Evolutionary conservation across 78 protist genomes (phyloP).

Genomic region (Protostelium mycophagum): DNA sequence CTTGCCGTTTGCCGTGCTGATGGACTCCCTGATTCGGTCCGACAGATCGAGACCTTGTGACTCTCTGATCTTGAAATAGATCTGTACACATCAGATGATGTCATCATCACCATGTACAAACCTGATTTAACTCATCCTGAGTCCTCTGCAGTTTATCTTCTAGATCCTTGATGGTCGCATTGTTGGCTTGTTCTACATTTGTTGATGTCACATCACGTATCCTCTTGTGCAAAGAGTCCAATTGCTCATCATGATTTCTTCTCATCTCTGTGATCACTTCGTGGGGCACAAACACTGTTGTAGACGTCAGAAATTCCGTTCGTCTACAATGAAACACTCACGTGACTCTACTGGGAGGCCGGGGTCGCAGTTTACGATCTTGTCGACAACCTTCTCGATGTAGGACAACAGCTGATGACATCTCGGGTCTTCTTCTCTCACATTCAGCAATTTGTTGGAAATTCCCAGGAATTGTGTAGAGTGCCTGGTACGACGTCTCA

Average conservation of each 20-base stretch:
- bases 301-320: background rate
- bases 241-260: background rate
- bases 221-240: background rate
- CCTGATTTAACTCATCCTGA: background rate
- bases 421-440: background rate
- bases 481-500: background rate
- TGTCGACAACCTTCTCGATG: background rate
- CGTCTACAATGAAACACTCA: background rate
- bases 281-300: background rate
- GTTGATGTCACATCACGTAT: background rate
- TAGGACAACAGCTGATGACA: background rate
- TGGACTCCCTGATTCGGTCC: background rate
- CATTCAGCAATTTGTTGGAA: background rate
- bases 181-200: background rate
- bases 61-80: background rate
- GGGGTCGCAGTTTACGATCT: background rate
- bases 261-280: background rate
- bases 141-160: background rate
- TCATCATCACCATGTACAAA: too few species aligned
- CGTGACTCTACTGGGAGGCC: background rate
- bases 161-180: background rate
- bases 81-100: too few species aligned
- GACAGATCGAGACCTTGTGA: background rate
- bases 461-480: background rate
- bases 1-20: background rate